Evolutionary conservation across 2,329 filamentous ascomycete species (phyloP).

Genomic region (Talaromyces sp.): DNA sequence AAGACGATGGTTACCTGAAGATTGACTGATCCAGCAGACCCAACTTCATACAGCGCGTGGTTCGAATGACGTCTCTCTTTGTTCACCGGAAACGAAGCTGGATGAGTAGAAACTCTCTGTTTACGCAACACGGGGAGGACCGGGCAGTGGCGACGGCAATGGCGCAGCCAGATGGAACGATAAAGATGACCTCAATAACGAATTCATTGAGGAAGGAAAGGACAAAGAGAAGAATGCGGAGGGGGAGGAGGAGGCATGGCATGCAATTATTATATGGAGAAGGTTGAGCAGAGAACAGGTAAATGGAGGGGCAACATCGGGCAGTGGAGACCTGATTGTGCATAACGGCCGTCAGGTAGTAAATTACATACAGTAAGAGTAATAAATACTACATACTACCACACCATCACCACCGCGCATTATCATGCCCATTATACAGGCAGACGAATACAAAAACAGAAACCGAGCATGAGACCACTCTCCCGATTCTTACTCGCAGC

Average conservation of each 20-base stretch:
- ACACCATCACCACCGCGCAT: background rate
- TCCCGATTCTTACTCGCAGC: constrained; percentile 1
- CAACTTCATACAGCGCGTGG: background rate
- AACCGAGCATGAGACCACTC: background rate
- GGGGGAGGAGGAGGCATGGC: background rate
- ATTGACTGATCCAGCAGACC: background rate
- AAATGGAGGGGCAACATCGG: constrained; percentile 8
- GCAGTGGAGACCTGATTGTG: background rate
- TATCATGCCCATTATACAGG: background rate
- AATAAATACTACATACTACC: too few species aligned
- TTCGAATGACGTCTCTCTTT: constrained; percentile 16
- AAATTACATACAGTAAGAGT: background rate
- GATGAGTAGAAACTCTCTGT: background rate
- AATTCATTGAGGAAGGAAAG: constrained; percentile 24
- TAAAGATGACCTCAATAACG: constrained; percentile 27
- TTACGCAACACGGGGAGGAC: constrained; percentile 3
- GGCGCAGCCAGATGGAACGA: constrained; percentile 3
- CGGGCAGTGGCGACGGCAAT: constrained; percentile 3
- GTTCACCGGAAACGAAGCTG: constrained; percentile 9
- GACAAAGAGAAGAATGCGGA: background rate
- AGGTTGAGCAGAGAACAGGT: background rate
- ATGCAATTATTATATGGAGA: background rate
- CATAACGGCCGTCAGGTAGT: background rate
- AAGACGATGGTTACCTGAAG: background rate
- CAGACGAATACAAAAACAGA: constrained; percentile 1